Evolutionary conservation across 768 basidiomycete species (phyloP), one percentile per base, ranked within the genome.

Genomic region (Psilocybe tampanensis): DNA sequence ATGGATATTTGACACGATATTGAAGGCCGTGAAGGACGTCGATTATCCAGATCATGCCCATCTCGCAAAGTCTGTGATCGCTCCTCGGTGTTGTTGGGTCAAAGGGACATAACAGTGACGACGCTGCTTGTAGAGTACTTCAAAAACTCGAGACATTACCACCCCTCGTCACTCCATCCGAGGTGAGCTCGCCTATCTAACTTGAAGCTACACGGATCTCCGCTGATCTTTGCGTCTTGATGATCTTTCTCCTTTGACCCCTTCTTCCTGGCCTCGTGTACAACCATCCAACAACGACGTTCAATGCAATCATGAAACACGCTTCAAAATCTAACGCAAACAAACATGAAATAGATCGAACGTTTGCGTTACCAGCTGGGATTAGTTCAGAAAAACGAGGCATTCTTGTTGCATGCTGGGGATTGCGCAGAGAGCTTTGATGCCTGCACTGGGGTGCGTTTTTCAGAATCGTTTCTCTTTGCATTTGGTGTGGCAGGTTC

Each of bases 381-480:
- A 32, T 85, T 85, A 33, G 94, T 95, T 2, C 90, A 97, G 63
- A 80, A 80, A 18, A 92, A 93, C 60, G 86, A 95, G 65, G 94
- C 94, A 0, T 98, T 99, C 73, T 79, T 99, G 34, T 81, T 99
- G 2, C 97, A 99, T 60, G 97, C 97, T 0, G 97, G 97, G 2
- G 97, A 99, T 67, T 99, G 97, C 65, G 95, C 94, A n/a, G 93
- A 95, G 71, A 90, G 92, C 69, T 95, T 96, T 66, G 89, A 92
- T 64, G 93, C 92, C 0, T 95, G 93, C 69, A 94, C 91, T 0
- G 85, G 92, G 60, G 92, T 92, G 68, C 64, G 82, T 77, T 36
- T 54, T 53, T 15, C 41, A 5, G 12, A 15, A 13, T 23, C 6
- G 15, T 44, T 54, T 21, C 8, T 59, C 22, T 42, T 18, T 21